Percentiles rank a stretch among this genome's conserved stretches.
Conservation (phyloP, 164 flowering plant species). For the Malania oleifera region DNA sequence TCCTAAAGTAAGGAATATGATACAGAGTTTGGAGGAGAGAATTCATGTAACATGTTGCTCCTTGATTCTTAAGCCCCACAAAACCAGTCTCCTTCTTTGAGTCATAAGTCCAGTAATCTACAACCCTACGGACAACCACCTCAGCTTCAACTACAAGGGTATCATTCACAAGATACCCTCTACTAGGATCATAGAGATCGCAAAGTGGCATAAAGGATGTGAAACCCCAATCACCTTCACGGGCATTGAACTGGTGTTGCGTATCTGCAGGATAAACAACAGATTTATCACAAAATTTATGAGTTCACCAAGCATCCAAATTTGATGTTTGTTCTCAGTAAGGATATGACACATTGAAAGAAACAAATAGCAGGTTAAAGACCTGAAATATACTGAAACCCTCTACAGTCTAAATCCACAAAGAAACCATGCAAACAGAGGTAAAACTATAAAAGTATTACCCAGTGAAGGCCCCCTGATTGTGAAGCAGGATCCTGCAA, state of each 20-base stretch:
- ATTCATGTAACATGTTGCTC: slow-evolving; percentile 80
- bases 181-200: slow-evolving; percentile 58
- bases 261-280: slow-evolving; percentile 38
- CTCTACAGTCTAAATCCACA: too few species aligned
- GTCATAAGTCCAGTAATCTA: slow-evolving; percentile 60
- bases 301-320: too few species aligned
- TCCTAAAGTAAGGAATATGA: slow-evolving; percentile 67
- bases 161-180: slow-evolving; percentile 69
- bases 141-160: slow-evolving; percentile 60
- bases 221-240: slow-evolving; percentile 86
- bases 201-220: slow-evolving; percentile 75
- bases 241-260: slow-evolving; percentile 64
- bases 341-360: too few species aligned
- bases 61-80: slow-evolving; percentile 74
- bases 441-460: too few species aligned
- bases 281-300: too few species aligned
- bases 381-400: too few species aligned
- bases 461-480: too few species aligned
- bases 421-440: too few species aligned
- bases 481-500: too few species aligned
- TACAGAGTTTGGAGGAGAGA: slow-evolving; percentile 66
- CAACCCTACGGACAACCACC: slow-evolving; percentile 53
- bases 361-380: too few species aligned
- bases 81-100: slow-evolving; percentile 72
- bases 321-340: too few species aligned